Base-by-base conservation (phyloP, 2,329 filamentous ascomycete species). In the Plenodomus lindquistii region DNA sequence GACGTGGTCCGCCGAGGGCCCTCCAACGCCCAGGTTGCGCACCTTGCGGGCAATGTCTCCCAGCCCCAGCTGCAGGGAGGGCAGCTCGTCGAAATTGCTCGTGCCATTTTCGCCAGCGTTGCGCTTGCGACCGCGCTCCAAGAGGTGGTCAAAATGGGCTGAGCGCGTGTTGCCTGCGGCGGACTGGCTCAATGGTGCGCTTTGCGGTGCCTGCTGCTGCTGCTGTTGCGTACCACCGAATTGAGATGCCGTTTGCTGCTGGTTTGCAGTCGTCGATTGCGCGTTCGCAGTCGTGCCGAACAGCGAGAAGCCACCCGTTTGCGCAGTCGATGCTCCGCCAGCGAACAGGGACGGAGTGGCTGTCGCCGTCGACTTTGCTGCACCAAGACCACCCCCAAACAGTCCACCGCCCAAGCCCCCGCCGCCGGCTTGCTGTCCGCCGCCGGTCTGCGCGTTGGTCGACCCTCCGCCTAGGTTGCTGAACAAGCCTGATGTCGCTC, bases 41-140 rank as follows among this genome's bases (percentile, higher is more conserved):
- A 79, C 94, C 80, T 81, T 85, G 57, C 84, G 79, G 49, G 84
- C 81, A 63, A 99, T 87, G 75, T 99, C 94, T 49, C 91, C 89
- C 24, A 99, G 81, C 18, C 94, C 93, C 44, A 99, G 83, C 73
- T 97, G 92, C 57, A 99, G 81, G 65, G 86, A 89, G 6, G 94
- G 93, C 38, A 99, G 81, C 51, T 97, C 90, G 59, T 88, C 87
- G 66, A 88, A 84, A 46, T 73, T 75, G 46, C 63, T 72, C 40
- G 73, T 73, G 15, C 82, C 83, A 48, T 85, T 81, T 57, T 86
- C 85, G 58, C 85, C 84, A 57, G 86, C 81, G 43, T 85, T 83
- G 54, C 90, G 85, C 70, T 86, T 86, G 66, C 81, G 84, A 29
- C 83, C 81, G 49, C 83, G 79, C 63, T 87, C 84, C 18, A 87